phyloP scores from a whole-genome alignment of 352 stramenopile species.

The Globisporangium ultimum region DNA sequence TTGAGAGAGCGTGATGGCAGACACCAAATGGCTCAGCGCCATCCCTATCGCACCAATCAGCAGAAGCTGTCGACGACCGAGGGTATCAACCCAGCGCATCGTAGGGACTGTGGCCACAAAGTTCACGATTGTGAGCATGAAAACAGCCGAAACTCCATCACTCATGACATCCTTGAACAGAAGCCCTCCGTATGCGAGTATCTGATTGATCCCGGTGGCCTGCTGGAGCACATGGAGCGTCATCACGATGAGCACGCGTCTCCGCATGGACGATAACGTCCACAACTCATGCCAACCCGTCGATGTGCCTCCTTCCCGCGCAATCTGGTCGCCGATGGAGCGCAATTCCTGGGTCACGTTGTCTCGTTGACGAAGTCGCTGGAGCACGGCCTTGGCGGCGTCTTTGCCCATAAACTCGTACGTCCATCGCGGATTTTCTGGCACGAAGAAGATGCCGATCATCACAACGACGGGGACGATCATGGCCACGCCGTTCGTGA shows the following conservation, averaged over 20 bases:
- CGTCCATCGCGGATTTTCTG: slow-evolving; percentile 30
- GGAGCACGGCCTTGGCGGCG: slow-evolving; percentile 19
- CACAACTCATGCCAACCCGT: slow-evolving; percentile 22
- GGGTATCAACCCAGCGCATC: slow-evolving; percentile 30
- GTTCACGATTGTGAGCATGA: slow-evolving; percentile 32
- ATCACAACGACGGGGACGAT: slow-evolving; percentile 25
- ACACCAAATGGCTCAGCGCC: slow-evolving; percentile 24
- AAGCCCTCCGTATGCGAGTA: slow-evolving; percentile 27
- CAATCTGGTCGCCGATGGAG: slow-evolving; percentile 31
- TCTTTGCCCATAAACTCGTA: slow-evolving; percentile 26
- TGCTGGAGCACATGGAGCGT: slow-evolving; percentile 30
- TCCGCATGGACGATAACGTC: slow-evolving; percentile 15
- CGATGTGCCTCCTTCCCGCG: slow-evolving; percentile 10
- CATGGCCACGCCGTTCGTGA: slow-evolving; percentile 26
- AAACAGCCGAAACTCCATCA: slow-evolving; percentile 5
- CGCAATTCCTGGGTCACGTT: slow-evolving; percentile 26
- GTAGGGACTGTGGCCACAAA: slow-evolving; percentile 25
- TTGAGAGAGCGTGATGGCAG: slow-evolving; percentile 23
- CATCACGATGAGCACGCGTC: slow-evolving; percentile 24
- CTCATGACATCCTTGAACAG: slow-evolving; percentile 29
- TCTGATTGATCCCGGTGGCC: slow-evolving; percentile 28
- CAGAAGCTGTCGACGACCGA: slow-evolving; percentile 26
- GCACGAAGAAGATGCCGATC: slow-evolving; percentile 27
- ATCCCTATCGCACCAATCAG: slow-evolving; percentile 25
- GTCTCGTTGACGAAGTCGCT: slow-evolving; percentile 22